These are phyloP conservation scores for Osmozyma mogii DNA, from an alignment of 805 yeast genomes.

Conservation along the genomic window DNA sequence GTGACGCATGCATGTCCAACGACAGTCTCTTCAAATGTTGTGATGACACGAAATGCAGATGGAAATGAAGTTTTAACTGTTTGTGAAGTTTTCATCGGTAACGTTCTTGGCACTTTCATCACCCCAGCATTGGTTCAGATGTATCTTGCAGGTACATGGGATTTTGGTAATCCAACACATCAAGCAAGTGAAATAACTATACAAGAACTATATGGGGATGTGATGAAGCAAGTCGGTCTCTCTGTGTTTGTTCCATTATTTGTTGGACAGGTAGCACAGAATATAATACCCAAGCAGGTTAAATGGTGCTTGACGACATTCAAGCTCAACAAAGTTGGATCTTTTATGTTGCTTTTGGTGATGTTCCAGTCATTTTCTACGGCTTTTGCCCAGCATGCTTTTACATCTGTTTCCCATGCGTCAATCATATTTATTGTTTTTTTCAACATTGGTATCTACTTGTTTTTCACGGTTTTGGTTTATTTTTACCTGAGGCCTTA, in stretches of 20 bases:
- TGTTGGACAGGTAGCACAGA: slow-evolving; percentile 82
- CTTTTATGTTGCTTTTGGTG: slow-evolving; percentile 69
- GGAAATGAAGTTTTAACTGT: slow-evolving; percentile 75
- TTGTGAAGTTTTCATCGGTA: slow-evolving; percentile 82
- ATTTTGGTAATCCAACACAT: slow-evolving; percentile 66
- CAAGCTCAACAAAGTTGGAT: slow-evolving; percentile 63
- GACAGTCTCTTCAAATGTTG: slow-evolving; percentile 85
- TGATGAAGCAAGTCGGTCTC: slow-evolving; percentile 82
- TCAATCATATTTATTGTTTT: slow-evolving; percentile 73
- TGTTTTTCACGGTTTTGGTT: slow-evolving; percentile 65
- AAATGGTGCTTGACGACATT: slow-evolving; percentile 53
- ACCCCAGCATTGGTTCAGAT: slow-evolving; percentile 81
- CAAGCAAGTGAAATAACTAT: slow-evolving; percentile 43
- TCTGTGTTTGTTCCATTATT: slow-evolving; percentile 78
- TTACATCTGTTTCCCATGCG: slow-evolving; percentile 57
- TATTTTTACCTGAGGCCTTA: slow-evolving; percentile 54
- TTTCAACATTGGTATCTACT: slow-evolving; percentile 72
- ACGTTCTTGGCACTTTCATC: slow-evolving; percentile 75
- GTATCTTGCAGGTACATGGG: slow-evolving; percentile 53
- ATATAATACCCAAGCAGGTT: slow-evolving; percentile 56
- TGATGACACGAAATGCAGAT: slow-evolving; percentile 80
- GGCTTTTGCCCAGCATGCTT: slow-evolving; percentile 78
- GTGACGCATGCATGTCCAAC: slow-evolving; percentile 87
- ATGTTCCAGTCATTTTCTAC: slow-evolving; percentile 80
- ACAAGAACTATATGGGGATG: slow-evolving; percentile 54